Percentiles rank a stretch among this genome's conserved stretches.
These are phyloP conservation scores for Leptographium lundbergii DNA, from an alignment of 2,329 filamentous ascomycete genomes.

Conservation along the genomic window DNA sequence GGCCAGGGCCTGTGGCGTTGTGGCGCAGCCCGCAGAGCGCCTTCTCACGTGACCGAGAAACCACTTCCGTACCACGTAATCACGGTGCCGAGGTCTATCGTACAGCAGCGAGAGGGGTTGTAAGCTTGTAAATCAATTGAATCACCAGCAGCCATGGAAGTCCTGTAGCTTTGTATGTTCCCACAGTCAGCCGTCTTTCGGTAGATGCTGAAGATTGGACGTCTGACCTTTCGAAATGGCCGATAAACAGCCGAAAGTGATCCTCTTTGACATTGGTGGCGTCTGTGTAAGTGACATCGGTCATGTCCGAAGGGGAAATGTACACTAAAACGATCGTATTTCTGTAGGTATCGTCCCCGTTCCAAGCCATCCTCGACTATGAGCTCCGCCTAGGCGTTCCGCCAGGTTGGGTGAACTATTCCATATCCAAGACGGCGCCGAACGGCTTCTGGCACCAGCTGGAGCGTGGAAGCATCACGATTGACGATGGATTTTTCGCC, in stretches of 20 bases:
- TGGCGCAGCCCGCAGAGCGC: background rate
- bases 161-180: background rate
- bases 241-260: slow-evolving; percentile 49
- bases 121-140: background rate
- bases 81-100: slow-evolving; percentile 5
- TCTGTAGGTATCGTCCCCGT: slow-evolving; percentile 69
- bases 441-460: slow-evolving; percentile 78
- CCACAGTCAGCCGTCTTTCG: background rate
- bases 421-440: slow-evolving; percentile 67
- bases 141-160: background rate
- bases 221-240: slow-evolving; percentile 22
- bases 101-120: background rate
- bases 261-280: slow-evolving; percentile 91
- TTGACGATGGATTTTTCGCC: slow-evolving; percentile 64
- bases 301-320: background rate
- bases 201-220: background rate
- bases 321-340: slow-evolving; percentile 8
- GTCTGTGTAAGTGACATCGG: slow-evolving; percentile 64
- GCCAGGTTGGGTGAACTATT: slow-evolving; percentile 81
- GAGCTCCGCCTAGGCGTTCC: slow-evolving; percentile 67
- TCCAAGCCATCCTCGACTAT: slow-evolving; percentile 88
- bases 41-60: background rate
- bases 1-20: background rate
- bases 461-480: slow-evolving; percentile 68
- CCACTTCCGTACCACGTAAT: background rate